A percentile compares a stretch with the other conserved stretches of the same genome.
phyloP scores from a whole-genome alignment of 768 basidiomycete genomes.

The Clitopilus passeckerianus region DNA sequence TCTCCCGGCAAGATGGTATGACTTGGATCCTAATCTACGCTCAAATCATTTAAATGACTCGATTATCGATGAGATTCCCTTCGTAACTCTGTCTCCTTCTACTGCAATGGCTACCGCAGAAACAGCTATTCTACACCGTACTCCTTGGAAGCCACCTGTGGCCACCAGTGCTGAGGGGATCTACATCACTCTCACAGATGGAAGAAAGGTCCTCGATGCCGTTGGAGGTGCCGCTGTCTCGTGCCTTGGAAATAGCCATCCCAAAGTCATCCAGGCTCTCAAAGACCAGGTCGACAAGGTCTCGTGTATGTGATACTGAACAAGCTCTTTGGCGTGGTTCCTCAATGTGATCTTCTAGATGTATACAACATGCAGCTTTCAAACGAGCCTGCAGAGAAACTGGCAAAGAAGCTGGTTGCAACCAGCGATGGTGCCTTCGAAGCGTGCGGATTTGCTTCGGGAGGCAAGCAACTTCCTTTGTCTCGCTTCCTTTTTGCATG shows the following conservation, averaged over 20 bases:
- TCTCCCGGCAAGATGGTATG: background rate
- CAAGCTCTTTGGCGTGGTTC: background rate
- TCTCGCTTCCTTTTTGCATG: background rate
- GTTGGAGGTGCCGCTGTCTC: constrained; percentile 85
- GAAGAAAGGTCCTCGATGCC: constrained; percentile 66
- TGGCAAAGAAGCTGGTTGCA: constrained; percentile 64
- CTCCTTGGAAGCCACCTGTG: constrained; percentile 69
- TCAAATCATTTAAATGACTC: background rate
- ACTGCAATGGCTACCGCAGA: background rate
- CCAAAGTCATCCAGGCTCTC: constrained; percentile 65
- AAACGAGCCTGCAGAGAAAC: constrained; percentile 74
- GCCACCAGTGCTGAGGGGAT: constrained; percentile 63
- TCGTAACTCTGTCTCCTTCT: background rate
- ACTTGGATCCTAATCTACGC: background rate
- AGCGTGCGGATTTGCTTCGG: constrained; percentile 65
- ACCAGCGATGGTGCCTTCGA: constrained; percentile 72
- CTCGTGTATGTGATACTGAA: constrained; percentile 48
- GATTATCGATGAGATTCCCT: background rate
- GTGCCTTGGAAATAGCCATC: constrained; percentile 73
- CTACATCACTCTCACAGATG: constrained; percentile 69
- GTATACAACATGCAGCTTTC: constrained; percentile 85
- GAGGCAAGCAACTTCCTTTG: constrained; percentile 41
- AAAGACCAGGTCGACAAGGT: constrained; percentile 79
- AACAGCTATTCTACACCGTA: constrained; percentile 55
- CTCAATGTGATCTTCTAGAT: constrained; percentile 38